Evolutionary conservation across 768 basidiomycete genomes (phyloP), one percentile per base, ranked within the genome.

Genomic region (Tricholoma sp.): DNA sequence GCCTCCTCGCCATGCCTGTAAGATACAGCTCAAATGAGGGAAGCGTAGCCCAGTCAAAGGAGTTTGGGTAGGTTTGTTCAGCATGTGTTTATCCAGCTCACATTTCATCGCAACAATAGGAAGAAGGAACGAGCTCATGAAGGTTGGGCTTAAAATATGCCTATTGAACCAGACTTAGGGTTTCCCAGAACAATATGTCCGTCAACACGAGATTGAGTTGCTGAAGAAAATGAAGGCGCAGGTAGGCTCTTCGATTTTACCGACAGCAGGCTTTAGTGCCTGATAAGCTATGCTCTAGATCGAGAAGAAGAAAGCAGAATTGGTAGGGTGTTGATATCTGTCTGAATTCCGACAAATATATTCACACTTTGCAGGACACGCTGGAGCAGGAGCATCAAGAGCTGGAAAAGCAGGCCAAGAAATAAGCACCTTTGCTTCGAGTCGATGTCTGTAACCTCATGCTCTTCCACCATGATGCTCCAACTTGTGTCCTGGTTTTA

Each of bases 61-160:
- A 77, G 52, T 89, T 89, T 73, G 78, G 76, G 88, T 86, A 53
- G n/a, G 71, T 69, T 14, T 39, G 6, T 41, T 56, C 22, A 59
- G 56, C 61, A 63, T 62, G 58, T 52, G 47, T 37, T 67, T 66
- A 52, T 55, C 59, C 60, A 57, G 61, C 14, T 54, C 55, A 58
- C 41, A n/a, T 19, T 54, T 34, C 19, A 49, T 19, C 46, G 14
- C 18, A 50, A 43, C 19, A 69, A 35, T 68, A 90, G 88, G 64
- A 83, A 83, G 71, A 89, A 82, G 71, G 88, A 89, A 69, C 84
- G 80, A 66, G 88, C 87, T 18, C 80, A 87, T 52, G 88, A 90
- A 57, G 67, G 70, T 70, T 57, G 10, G 12, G n/a, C 14, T 7
- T 21, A n/a, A 22, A 14, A 53, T 31, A 19, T 10, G 5, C 14